A percentile compares a stretch with the other conserved stretches of the same genome.
phyloP scores from a whole-genome alignment of 305 asterid species.

The Solanum hybrid region DNA sequence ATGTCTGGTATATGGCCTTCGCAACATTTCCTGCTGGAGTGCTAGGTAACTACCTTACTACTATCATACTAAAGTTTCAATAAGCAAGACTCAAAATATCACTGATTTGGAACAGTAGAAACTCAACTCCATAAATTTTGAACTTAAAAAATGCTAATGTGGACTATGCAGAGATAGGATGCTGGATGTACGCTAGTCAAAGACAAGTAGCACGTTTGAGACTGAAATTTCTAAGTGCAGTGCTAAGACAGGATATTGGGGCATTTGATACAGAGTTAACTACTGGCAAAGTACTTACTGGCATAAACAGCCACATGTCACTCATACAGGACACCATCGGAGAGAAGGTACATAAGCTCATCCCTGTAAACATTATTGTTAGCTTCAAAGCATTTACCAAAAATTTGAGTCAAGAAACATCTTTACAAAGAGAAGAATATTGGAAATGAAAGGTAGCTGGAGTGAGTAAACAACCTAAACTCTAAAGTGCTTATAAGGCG shows the following conservation, averaged over 20 bases:
- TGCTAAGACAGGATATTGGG: constrained; percentile 62
- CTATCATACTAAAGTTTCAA: not conserved
- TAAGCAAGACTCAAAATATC: not conserved
- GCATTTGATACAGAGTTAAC: constrained; percentile 72
- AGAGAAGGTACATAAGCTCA: constrained; percentile 50
- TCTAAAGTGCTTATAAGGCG: not conserved
- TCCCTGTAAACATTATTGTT: not conserved
- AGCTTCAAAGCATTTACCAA: not conserved
- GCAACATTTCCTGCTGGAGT: constrained; percentile 87
- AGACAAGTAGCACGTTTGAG: constrained; percentile 62
- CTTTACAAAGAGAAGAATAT: not conserved
- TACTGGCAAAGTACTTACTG: constrained; percentile 55
- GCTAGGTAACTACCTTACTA: constrained; percentile 31
- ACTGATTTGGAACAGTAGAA: not conserved
- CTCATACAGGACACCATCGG: constrained; percentile 81
- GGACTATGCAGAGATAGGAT: constrained; percentile 60
- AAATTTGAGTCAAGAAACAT: not conserved
- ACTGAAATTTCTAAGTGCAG: constrained; percentile 46
- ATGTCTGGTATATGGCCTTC: constrained; percentile 80
- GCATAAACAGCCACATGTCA: constrained; percentile 61
- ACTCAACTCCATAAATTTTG: not conserved
- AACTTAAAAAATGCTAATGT: not conserved
- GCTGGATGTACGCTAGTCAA: constrained; percentile 87
- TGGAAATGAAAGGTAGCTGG: not conserved
- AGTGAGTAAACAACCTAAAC: not conserved